Evolutionary conservation across 345 rosid species (phyloP).

Genomic region (Boechera retrofracta): DNA sequence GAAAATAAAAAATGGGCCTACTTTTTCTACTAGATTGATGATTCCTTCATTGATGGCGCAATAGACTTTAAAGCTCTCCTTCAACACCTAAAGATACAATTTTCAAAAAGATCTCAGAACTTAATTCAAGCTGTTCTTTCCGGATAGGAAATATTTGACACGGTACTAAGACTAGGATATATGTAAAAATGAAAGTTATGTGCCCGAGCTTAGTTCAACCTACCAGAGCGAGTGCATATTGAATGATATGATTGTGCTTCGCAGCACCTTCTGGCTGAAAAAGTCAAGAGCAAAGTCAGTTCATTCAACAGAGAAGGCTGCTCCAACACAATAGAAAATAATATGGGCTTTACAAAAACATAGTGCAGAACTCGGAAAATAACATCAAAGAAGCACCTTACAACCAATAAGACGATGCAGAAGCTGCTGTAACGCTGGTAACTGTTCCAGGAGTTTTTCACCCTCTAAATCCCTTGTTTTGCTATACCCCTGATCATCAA

Average conservation of each 20-base stretch:
- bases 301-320: slow-evolving; percentile 10
- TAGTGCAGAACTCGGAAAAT: neutral
- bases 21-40: slow-evolving; percentile 92
- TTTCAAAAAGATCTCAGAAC: neutral
- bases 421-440: slow-evolving; percentile 82
- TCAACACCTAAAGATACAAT: slow-evolving; percentile 67
- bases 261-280: slow-evolving; percentile 92
- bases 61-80: slow-evolving; percentile 88
- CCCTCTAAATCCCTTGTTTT: slow-evolving; percentile 76
- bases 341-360: neutral
- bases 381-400: slow-evolving; percentile 55
- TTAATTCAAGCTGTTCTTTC: slow-evolving; percentile 20
- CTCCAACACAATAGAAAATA: neutral
- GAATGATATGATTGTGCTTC: slow-evolving; percentile 68
- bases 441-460: slow-evolving; percentile 79
- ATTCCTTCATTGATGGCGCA: slow-evolving; percentile 92
- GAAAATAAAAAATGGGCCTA: slow-evolving; percentile 34
- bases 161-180: neutral
- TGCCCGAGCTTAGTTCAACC: neutral
- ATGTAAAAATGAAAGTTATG: neutral
- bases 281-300: slow-evolving; percentile 10
- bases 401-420: slow-evolving; percentile 86
- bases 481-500: slow-evolving; percentile 68
- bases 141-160: neutral
- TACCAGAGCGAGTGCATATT: slow-evolving; percentile 90